Percentiles rank a stretch among this genome's conserved stretches.
Conservation (phyloP, 306 rosid species). For the Ormosia emarginata region DNA sequence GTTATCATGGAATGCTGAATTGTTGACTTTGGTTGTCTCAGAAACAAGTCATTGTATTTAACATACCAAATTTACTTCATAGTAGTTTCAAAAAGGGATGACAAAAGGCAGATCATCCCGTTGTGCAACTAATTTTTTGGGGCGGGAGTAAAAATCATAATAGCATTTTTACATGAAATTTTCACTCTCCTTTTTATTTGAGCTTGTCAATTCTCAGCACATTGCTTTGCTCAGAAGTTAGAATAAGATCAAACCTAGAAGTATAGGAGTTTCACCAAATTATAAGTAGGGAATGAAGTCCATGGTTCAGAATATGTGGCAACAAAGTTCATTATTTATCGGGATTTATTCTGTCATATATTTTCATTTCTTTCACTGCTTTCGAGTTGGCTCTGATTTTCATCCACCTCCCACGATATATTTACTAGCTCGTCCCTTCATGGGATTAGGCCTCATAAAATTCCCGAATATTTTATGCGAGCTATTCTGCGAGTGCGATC, state of each 20-base stretch:
- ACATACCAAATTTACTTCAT: conserved; percentile 9
- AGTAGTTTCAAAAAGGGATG: conserved; percentile 3
- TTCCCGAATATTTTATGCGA: neutral
- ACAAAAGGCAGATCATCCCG: conserved; percentile 1
- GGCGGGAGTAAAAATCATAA: neutral
- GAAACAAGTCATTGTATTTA: conserved; percentile 19
- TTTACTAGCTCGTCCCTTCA: neutral
- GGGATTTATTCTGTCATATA: neutral
- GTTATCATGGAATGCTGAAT: conserved; percentile 19
- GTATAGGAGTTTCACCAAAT: conserved; percentile 15
- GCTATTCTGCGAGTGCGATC: neutral
- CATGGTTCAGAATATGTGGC: neutral
- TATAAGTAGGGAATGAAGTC: neutral
- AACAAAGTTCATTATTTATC: neutral
- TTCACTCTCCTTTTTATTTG: neutral
- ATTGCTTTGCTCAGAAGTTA: neutral
- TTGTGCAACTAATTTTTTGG: conserved; percentile 30
- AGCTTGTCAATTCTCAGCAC: conserved; percentile 16
- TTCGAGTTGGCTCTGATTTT: conserved; percentile 2
- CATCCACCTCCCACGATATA: neutral
- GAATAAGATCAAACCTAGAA: conserved; percentile 27
- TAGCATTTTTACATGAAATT: neutral
- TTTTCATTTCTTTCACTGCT: conserved; percentile 9
- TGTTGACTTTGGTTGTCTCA: conserved; percentile 28
- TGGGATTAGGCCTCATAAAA: neutral